Conservation (phyloP, 1,139 yeast species). For the Schwanniomyces etchellsii region DNA sequence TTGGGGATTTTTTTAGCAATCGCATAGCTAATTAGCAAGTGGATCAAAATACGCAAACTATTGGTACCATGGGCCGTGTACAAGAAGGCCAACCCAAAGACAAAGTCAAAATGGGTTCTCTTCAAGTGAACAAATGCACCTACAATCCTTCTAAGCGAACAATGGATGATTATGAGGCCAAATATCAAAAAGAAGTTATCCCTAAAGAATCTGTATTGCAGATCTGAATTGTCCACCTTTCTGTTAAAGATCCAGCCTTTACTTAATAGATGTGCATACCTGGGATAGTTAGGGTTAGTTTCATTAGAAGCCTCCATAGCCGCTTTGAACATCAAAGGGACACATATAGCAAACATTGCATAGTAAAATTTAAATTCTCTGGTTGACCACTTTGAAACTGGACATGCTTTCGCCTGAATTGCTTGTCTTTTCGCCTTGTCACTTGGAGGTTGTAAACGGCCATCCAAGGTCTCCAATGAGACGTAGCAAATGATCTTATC, state of each 20-base stretch:
- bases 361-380: conserved; percentile 67
- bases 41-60: conserved; percentile 52
- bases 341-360: conserved; percentile 55
- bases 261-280: conserved; percentile 55
- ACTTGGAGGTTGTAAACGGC: conserved; percentile 56
- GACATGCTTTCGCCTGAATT: conserved; percentile 38
- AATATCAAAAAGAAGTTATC: conserved; percentile 64
- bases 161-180: conserved; percentile 52
- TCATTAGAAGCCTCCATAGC: conserved; percentile 80
- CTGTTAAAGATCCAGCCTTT: conserved; percentile 76
- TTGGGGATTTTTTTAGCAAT: conserved; percentile 42
- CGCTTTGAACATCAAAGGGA: conserved; percentile 78
- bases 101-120: conserved; percentile 60
- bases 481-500: conserved; percentile 39
- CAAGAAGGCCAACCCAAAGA: conserved; percentile 67
- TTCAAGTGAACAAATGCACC: conserved; percentile 15
- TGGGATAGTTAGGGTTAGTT: conserved; percentile 68
- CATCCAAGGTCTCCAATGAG: conserved; percentile 72
- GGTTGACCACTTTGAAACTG: conserved; percentile 65
- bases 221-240: conserved; percentile 84
- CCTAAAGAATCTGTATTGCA: conserved; percentile 83
- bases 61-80: conserved; percentile 78
- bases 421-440: conserved; percentile 39
- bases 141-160: conserved; percentile 36
- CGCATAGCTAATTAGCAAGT: conserved; percentile 48